Conservation (phyloP, 2,329 filamentous ascomycete species). For the Epichloe coenophiala region DNA sequence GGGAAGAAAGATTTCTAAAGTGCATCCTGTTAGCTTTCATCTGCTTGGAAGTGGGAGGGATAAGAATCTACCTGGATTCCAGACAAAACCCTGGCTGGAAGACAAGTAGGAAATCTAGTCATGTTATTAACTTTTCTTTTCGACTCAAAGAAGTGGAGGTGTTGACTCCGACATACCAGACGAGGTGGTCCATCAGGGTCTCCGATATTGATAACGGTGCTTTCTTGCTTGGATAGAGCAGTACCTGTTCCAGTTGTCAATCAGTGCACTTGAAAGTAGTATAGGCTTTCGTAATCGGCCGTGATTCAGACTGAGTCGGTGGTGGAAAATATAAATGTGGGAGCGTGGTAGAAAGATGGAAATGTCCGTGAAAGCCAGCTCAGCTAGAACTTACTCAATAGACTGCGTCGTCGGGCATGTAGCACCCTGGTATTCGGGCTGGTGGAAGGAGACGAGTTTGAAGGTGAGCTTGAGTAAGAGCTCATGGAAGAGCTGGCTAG, state of each 20-base stretch:
- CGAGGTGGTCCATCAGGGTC: conserved; percentile 59
- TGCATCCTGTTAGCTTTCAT: conserved; percentile 3
- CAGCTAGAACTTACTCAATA: conserved; percentile 36
- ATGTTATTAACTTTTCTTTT: neutral
- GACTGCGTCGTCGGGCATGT: conserved; percentile 45
- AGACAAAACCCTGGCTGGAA: conserved; percentile 67
- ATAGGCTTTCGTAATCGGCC: neutral
- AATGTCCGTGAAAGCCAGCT: conserved; percentile 4
- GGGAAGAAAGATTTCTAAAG: conserved; percentile 63
- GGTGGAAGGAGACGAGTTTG: conserved; percentile 45
- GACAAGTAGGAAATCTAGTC: conserved; percentile 64
- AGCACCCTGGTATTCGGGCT: conserved; percentile 34
- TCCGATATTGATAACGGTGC: conserved; percentile 69
- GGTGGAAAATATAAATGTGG: neutral
- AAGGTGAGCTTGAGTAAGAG: conserved; percentile 27
- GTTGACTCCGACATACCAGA: conserved; percentile 38
- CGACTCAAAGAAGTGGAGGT: neutral
- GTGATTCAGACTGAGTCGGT: neutral
- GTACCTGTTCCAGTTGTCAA: conserved; percentile 37
- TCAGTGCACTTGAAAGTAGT: conserved; percentile 2
- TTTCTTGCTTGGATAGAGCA: conserved; percentile 59
- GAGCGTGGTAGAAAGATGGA: neutral
- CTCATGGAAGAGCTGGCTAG: conserved; percentile 31
- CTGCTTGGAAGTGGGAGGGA: neutral
- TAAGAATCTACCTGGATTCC: conserved; percentile 56